Evolutionary conservation across 176 grass and related monocot genomes (phyloP).

Genomic region (Juncus effusus): DNA sequence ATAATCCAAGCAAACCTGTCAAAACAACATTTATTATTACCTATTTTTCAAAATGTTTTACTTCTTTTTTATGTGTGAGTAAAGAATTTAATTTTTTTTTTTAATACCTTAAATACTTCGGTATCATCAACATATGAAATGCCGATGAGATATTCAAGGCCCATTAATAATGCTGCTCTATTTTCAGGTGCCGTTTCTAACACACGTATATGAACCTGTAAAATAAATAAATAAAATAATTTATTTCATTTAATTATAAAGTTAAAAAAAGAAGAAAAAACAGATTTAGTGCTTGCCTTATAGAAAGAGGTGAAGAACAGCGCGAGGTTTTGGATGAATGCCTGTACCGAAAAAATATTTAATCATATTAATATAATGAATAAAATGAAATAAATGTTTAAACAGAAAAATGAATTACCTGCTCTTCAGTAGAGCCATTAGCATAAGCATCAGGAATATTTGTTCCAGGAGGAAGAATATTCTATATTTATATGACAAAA

Average conservation of each 20-base stretch:
- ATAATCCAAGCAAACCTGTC: conserved; percentile 95
- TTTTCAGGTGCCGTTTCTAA: conserved; percentile 82
- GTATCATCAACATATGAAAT: conserved; percentile 99
- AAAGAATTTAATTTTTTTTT: conserved; percentile 20
- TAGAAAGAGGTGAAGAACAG: conserved; percentile 96
- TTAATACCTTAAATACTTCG: conserved; percentile 92
- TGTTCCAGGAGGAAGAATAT: conserved; percentile 75
- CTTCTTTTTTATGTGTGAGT: too few species aligned
- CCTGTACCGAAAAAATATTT: conserved; percentile 27
- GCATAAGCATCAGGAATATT: conserved; percentile 85
- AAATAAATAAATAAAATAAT: conserved; percentile 14
- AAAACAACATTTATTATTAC: conserved; percentile 5
- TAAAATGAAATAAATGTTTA: neutral
- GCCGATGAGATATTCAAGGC: conserved; percentile 90
- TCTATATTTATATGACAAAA: conserved; percentile 41
- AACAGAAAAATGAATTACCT: conserved; percentile 39
- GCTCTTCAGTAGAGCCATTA: conserved; percentile 95
- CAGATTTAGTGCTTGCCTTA: conserved; percentile 54
- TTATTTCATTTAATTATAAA: neutral
- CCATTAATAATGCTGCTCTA: conserved; percentile 64
- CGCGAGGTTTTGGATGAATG: conserved; percentile 97
- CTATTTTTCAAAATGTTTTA: too few species aligned
- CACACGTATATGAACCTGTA: conserved; percentile 76
- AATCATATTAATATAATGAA: neutral
- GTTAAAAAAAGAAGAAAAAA: conserved; percentile 12